Evolutionary conservation across 2,329 filamentous ascomycete species (phyloP).

Genomic region (Xenosphaeropsis pyriputrescens): DNA sequence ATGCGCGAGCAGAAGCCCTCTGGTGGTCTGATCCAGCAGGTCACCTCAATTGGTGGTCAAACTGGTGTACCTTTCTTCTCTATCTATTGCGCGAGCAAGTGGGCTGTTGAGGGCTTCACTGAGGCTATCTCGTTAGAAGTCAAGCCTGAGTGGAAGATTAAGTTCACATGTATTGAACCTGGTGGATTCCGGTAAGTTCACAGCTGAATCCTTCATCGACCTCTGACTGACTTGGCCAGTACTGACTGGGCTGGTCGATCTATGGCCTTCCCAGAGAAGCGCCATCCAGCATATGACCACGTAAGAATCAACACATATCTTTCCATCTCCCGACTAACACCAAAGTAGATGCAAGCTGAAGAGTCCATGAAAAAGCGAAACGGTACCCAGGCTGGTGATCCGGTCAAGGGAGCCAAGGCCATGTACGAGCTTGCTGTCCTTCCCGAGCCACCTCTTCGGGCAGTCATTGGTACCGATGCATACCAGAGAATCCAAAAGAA

Average conservation of each 20-base stretch:
- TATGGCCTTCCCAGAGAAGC: constrained; percentile 25
- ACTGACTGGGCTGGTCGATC: constrained; percentile 23
- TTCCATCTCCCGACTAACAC: too few relatives aligned
- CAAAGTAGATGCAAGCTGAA: constrained; percentile 17
- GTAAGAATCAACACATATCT: constrained; percentile 10
- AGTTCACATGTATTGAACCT: constrained; percentile 24
- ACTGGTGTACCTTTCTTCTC: constrained; percentile 18
- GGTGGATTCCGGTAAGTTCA: constrained; percentile 16
- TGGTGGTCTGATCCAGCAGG: constrained; percentile 24
- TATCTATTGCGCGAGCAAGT: constrained; percentile 25
- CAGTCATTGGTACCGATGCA: constrained; percentile 37
- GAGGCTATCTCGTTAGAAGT: constrained; percentile 21
- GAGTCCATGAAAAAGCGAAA: constrained; percentile 21
- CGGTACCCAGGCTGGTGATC: constrained; percentile 22
- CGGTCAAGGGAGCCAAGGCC: constrained; percentile 29
- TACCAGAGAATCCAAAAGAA: constrained; percentile 31
- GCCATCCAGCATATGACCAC: constrained; percentile 30
- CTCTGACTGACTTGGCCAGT: constrained; percentile 3
- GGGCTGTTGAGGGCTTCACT: constrained; percentile 25
- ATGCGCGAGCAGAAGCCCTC: constrained; percentile 19
- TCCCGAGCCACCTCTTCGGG: constrained; percentile 33
- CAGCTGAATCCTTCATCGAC: not conserved
- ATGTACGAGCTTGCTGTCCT: constrained; percentile 39
- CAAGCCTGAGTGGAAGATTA: constrained; percentile 22
- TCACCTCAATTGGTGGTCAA: constrained; percentile 23